Evolutionary conservation across 768 basidiomycete species (phyloP).

Genomic region (Macrolepiota dolichaula): DNA sequence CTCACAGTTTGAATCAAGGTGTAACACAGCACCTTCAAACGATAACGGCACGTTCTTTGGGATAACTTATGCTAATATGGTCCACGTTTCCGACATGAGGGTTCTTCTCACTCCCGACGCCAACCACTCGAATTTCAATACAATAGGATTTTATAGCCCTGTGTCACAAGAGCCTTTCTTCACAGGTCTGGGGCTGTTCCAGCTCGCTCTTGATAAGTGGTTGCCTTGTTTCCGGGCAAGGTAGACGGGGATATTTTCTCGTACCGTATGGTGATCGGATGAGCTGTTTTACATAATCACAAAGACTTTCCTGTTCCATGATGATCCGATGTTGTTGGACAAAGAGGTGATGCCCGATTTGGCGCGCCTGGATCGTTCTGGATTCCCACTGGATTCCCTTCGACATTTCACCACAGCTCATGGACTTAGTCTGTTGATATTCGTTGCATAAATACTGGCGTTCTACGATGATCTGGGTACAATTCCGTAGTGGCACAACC

Average conservation of each 20-base stretch:
- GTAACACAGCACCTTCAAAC: slow-evolving; percentile 30
- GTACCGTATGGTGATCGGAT: too few species aligned
- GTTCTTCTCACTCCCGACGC: slow-evolving; percentile 43
- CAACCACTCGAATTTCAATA: slow-evolving; percentile 45
- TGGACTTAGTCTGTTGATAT: background rate
- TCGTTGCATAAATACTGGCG: background rate
- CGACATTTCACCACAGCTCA: background rate
- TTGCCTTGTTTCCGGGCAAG: slow-evolving; percentile 35
- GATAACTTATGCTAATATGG: slow-evolving; percentile 42
- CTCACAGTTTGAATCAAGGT: slow-evolving; percentile 21
- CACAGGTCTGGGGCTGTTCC: slow-evolving; percentile 42
- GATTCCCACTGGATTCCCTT: background rate
- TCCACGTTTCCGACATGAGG: slow-evolving; percentile 48
- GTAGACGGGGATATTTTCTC: background rate
- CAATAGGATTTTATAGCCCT: slow-evolving; percentile 49
- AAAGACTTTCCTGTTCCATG: too few species aligned
- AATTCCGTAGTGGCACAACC: too few species aligned
- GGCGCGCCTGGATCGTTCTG: background rate
- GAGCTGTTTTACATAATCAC: too few species aligned
- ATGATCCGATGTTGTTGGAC: too few species aligned
- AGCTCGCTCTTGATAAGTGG: slow-evolving; percentile 46
- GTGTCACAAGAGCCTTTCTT: slow-evolving; percentile 43
- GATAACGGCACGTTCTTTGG: slow-evolving; percentile 37
- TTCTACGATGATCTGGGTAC: background rate
- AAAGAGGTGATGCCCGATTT: too few species aligned